A percentile compares a stretch with the other conserved stretches of the same genome.
These are phyloP conservation scores for Yarrowia keelungensis DNA, from an alignment of 805 yeast genomes.

Conservation along the genomic window DNA sequence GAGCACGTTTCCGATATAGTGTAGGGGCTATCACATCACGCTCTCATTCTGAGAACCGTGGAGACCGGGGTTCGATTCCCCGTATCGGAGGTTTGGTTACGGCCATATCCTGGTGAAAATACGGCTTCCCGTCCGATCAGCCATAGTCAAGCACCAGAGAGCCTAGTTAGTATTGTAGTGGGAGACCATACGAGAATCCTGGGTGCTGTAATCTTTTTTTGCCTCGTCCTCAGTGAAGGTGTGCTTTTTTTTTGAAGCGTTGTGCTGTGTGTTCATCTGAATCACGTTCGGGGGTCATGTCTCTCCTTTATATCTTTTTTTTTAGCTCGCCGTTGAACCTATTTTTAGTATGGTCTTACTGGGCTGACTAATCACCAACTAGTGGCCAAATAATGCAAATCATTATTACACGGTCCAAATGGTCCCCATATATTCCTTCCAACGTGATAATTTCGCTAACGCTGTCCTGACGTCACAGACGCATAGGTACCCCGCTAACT, in stretches of 20 bases:
- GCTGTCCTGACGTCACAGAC: background rate
- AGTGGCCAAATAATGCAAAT: no score
- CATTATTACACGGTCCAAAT: background rate
- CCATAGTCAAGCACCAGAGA: slow-evolving; percentile 35
- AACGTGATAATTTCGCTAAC: slow-evolving; percentile 23
- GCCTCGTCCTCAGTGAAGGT: no score
- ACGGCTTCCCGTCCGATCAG: slow-evolving; percentile 35
- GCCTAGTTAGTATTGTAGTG: slow-evolving; percentile 35
- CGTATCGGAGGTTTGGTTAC: slow-evolving; percentile 35
- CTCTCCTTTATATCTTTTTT: no score
- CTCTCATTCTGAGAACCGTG: slow-evolving; percentile 37
- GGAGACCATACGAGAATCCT: slow-evolving; percentile 34
- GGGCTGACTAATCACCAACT: no score
- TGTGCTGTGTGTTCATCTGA: no score
- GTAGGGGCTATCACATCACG: slow-evolving; percentile 39
- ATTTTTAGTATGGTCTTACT: background rate
- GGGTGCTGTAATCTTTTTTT: slow-evolving; percentile 31
- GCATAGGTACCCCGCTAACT: slow-evolving; percentile 32
- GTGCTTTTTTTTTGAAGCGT: background rate
- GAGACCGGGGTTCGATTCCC: slow-evolving; percentile 40
- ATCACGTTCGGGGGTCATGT: background rate
- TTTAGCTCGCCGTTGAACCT: background rate
- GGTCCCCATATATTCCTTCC: background rate
- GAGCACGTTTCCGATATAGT: slow-evolving; percentile 22
- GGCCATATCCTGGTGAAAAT: slow-evolving; percentile 35